Conservation (phyloP, 106 monocot species). For the Acorus calamus region DNA sequence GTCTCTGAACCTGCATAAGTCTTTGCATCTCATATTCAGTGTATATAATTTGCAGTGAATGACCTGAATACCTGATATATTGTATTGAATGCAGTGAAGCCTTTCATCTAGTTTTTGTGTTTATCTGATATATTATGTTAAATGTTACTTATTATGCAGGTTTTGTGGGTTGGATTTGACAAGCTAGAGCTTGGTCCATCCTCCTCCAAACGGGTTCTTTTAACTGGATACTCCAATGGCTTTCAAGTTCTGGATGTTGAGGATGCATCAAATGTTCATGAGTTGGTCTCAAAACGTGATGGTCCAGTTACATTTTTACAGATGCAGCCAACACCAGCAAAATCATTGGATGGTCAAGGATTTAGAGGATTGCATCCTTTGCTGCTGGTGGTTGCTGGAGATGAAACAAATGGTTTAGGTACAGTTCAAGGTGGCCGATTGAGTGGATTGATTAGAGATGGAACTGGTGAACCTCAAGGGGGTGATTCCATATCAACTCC, state of each 20-base stretch:
- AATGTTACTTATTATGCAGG: constrained; percentile 22
- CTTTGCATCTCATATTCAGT: too few relatives aligned
- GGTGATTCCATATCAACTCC: constrained; percentile 55
- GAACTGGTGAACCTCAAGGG: constrained; percentile 24
- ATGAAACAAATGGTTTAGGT: constrained; percentile 81
- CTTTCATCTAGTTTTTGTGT: too few relatives aligned
- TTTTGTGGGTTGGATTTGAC: constrained; percentile 94
- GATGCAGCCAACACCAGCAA: constrained; percentile 66
- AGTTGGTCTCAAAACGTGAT: constrained; percentile 90
- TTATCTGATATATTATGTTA: too few relatives aligned
- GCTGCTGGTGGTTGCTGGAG: constrained; percentile 85
- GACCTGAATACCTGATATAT: too few relatives aligned
- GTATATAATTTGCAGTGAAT: too few relatives aligned
- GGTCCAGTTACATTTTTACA: constrained; percentile 92
- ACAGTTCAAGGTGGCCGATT: constrained; percentile 73
- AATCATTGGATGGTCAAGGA: constrained; percentile 46
- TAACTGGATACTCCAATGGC: constrained; percentile 84
- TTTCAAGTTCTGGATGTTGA: constrained; percentile 98
- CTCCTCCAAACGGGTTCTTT: constrained; percentile 67
- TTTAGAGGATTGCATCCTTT: constrained; percentile 80
- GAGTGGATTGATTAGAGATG: constrained; percentile 72
- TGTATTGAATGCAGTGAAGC: too few relatives aligned
- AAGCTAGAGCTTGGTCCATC: constrained; percentile 58
- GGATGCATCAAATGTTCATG: constrained; percentile 87
- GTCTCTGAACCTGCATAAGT: too few relatives aligned